A percentile compares a stretch with the other conserved stretches of the same genome.
These are phyloP conservation scores for Cylindrodendrum hubeiense DNA, from an alignment of 2,329 filamentous ascomycete species.

Conservation along the genomic window DNA sequence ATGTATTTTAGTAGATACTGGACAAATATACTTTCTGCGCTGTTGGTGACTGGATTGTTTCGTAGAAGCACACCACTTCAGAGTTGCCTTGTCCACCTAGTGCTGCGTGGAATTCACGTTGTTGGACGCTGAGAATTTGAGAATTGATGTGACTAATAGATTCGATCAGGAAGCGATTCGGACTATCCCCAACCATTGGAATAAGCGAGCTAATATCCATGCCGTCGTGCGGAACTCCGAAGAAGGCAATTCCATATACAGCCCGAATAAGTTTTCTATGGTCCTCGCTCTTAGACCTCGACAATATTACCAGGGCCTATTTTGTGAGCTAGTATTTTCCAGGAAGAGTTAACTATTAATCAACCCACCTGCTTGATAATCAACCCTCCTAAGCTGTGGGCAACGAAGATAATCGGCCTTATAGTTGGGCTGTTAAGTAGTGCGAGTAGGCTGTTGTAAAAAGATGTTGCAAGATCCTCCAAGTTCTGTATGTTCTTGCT, in stretches of 20 bases:
- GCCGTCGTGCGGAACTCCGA: slow-evolving; percentile 25
- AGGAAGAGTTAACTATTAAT: not conserved
- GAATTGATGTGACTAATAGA: slow-evolving; percentile 18
- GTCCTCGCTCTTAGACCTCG: slow-evolving; percentile 7
- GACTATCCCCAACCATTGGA: slow-evolving; percentile 23
- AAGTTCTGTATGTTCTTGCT: slow-evolving; percentile 30
- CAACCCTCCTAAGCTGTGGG: slow-evolving; percentile 19
- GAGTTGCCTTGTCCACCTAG: slow-evolving; percentile 26
- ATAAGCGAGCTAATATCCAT: slow-evolving; percentile 22
- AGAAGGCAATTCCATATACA: slow-evolving; percentile 23
- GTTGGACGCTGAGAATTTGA: slow-evolving; percentile 10
- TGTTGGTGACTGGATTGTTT: slow-evolving; percentile 39
- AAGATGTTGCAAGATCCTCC: slow-evolving; percentile 12
- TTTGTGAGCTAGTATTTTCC: not conserved
- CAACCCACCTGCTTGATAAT: slow-evolving; percentile 16
- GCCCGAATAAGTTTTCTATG: not conserved
- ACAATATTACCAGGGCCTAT: slow-evolving; percentile 12
- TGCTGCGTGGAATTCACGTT: slow-evolving; percentile 17
- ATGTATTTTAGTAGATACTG: not conserved
- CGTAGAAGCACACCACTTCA: slow-evolving; percentile 41
- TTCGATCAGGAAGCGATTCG: slow-evolving; percentile 23
- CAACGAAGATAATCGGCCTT: slow-evolving; percentile 16
- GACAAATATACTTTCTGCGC: slow-evolving; percentile 31
- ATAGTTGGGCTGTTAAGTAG: not conserved
- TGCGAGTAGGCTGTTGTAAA: slow-evolving; percentile 2